A percentile compares a stretch with the other conserved stretches of the same genome.
Evolutionary conservation across 2,329 filamentous ascomycete species (phyloP).

Genomic region (Blastomyces gilchristii): DNA sequence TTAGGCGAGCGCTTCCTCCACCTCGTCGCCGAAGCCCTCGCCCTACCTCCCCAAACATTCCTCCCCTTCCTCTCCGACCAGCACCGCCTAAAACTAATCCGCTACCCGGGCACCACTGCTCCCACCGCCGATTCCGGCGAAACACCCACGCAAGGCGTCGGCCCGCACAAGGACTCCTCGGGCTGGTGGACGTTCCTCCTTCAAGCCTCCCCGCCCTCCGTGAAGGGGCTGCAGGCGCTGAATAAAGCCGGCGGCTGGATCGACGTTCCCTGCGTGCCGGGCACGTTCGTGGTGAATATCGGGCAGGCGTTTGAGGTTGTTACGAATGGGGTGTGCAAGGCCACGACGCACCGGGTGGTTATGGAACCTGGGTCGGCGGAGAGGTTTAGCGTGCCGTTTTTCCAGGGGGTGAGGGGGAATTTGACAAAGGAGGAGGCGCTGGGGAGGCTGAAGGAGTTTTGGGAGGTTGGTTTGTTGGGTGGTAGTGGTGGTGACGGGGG

Average conservation of each 20-base stretch:
- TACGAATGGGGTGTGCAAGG: constrained; percentile 37
- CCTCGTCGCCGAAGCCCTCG: constrained; percentile 48
- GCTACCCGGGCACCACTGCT: constrained; percentile 37
- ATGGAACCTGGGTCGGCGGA: constrained; percentile 35
- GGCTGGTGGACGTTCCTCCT: constrained; percentile 57
- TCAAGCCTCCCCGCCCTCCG: constrained; percentile 46
- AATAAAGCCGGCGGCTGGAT: constrained; percentile 36
- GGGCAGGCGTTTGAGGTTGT: constrained; percentile 35
- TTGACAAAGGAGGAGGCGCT: constrained; percentile 39
- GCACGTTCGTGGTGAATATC: constrained; percentile 37
- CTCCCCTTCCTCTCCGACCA: constrained; percentile 46
- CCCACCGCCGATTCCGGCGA: constrained; percentile 11
- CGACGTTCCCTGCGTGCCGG: constrained; percentile 29
- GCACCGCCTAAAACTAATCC: constrained; percentile 50
- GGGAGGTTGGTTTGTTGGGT: background rate
- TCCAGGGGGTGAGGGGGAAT: constrained; percentile 42
- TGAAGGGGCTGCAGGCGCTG: constrained; percentile 37
- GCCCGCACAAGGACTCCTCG: constrained; percentile 53
- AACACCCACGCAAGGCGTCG: constrained; percentile 42
- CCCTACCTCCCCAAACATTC: constrained; percentile 40
- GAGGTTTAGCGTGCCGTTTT: constrained; percentile 36
- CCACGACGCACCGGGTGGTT: constrained; percentile 34
- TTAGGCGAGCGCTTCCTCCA: constrained; percentile 46
- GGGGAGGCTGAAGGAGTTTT: constrained; percentile 33
- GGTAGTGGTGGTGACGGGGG: constrained; percentile 7